Percentiles rank a stretch among this genome's conserved stretches.
phyloP scores from a whole-genome alignment of 768 basidiomycete genomes.

The Suillus weaverae region DNA sequence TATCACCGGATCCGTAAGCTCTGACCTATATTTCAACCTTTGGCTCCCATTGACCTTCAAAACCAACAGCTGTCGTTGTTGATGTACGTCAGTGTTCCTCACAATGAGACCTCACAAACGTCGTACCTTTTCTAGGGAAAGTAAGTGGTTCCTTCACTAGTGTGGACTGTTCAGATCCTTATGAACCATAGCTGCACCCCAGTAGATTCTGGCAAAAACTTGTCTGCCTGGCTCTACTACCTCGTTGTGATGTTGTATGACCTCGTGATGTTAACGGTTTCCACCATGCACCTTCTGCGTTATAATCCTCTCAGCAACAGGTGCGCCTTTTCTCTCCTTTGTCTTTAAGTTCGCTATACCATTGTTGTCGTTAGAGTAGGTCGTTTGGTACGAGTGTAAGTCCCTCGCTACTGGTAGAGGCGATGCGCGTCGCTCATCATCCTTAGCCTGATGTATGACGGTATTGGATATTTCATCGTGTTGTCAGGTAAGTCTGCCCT shows the following conservation, averaged over 20 bases:
- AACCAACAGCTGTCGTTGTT: conserved; percentile 17
- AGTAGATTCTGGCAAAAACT: conserved; percentile 32
- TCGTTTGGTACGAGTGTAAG: conserved; percentile 33
- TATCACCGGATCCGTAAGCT: conserved; percentile 50
- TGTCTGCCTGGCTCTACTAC: conserved; percentile 58
- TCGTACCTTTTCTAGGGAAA: conserved; percentile 32
- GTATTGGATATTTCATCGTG: conserved; percentile 59
- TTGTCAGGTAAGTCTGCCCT: conserved; percentile 43
- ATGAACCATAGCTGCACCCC: conserved; percentile 46
- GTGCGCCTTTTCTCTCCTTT: conserved; percentile 17
- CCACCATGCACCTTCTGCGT: conserved; percentile 51
- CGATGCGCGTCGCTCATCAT: conserved; percentile 8
- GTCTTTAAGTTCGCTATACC: conserved; percentile 2
- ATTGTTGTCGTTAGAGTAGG: conserved; percentile 18
- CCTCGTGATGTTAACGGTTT: conserved; percentile 47
- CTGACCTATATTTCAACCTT: conserved; percentile 7
- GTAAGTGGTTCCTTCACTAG: conserved; percentile 21
- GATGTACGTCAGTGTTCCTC: conserved; percentile 19
- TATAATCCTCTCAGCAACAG: conserved; percentile 35
- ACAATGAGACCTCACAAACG: neutral
- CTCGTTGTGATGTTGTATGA: conserved; percentile 60
- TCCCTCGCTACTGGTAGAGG: neutral
- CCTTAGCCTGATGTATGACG: conserved; percentile 65
- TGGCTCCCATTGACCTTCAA: conserved; percentile 10
- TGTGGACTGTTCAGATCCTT: neutral